Percentiles rank a stretch among this genome's conserved stretches.
These are phyloP conservation scores for Thraustochytrium sp. DNA, from an alignment of 352 stramenopile genomes.

Conservation along the genomic window DNA sequence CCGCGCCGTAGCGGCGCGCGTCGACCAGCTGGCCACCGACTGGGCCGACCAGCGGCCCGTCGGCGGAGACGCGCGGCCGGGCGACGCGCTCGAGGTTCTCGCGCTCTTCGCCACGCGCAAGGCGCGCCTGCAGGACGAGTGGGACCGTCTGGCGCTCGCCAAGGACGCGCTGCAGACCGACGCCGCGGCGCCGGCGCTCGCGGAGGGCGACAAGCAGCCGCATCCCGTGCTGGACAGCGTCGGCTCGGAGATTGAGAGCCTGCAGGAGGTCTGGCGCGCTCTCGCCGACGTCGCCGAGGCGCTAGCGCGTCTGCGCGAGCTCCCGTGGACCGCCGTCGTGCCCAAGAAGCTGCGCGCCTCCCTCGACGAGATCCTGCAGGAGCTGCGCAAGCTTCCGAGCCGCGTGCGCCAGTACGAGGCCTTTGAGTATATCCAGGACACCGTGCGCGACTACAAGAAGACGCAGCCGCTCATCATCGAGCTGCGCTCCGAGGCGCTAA, in stretches of 20 bases:
- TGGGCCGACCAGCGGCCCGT: conserved; percentile 74
- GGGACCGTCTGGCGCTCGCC: conserved; percentile 86
- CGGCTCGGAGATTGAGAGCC: conserved; percentile 78
- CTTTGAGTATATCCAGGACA: conserved; percentile 86
- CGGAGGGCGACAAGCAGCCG: conserved; percentile 60
- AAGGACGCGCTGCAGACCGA: conserved; percentile 89
- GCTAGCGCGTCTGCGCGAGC: conserved; percentile 86
- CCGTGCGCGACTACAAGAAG: conserved; percentile 82
- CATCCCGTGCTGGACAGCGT: conserved; percentile 54
- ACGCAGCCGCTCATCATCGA: conserved; percentile 89
- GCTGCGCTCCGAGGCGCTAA: conserved; percentile 95
- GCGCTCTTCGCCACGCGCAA: conserved; percentile 68
- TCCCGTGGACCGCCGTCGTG: conserved; percentile 83
- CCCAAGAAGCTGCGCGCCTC: conserved; percentile 89
- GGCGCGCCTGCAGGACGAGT: conserved; percentile 72
- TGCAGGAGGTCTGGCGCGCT: conserved; percentile 95
- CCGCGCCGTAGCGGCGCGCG: conserved; percentile 64
- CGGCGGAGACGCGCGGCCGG: conserved; percentile 63
- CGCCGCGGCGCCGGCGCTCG: conserved; percentile 56
- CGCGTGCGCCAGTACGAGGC: conserved; percentile 97
- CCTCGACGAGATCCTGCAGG: conserved; percentile 89
- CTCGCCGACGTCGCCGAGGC: conserved; percentile 77
- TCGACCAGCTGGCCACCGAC: conserved; percentile 58
- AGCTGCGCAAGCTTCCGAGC: conserved; percentile 88
- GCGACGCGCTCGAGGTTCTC: conserved; percentile 63